A percentile compares a stretch with the other conserved stretches of the same genome.
Evolutionary conservation across 306 rosid species (phyloP).

Genomic region (Coriaria nepalensis): DNA sequence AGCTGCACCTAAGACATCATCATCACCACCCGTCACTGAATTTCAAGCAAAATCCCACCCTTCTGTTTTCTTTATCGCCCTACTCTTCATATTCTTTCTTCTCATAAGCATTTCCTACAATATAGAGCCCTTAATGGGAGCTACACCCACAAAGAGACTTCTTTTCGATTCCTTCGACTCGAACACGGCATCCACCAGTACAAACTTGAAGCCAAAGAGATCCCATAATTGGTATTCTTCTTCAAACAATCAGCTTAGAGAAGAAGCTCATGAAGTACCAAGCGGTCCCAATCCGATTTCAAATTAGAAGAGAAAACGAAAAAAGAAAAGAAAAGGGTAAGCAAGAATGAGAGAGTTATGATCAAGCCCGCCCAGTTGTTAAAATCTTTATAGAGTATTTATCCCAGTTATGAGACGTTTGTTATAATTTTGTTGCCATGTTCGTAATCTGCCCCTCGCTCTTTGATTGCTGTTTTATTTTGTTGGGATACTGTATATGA

Average conservation of each 20-base stretch:
- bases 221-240: conserved; percentile 12
- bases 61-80: conserved; percentile 33
- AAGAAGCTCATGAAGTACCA: conserved; percentile 15
- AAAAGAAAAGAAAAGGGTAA: background rate
- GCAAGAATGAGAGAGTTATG: too few relatives aligned
- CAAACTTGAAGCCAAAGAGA: conserved; percentile 34
- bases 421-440: too few relatives aligned
- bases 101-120: conserved; percentile 24
- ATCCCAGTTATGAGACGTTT: too few relatives aligned
- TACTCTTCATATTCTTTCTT: conserved; percentile 53
- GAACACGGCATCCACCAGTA: conserved; percentile 16
- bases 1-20: conserved; percentile 38
- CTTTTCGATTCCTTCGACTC: conserved; percentile 21
- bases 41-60: conserved; percentile 29
- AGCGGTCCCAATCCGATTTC: conserved; percentile 20
- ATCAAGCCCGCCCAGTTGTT: too few relatives aligned
- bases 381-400: too few relatives aligned
- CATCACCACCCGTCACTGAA: conserved; percentile 27
- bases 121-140: conserved; percentile 29
- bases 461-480: too few relatives aligned
- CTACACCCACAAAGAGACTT: conserved; percentile 19
- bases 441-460: too few relatives aligned
- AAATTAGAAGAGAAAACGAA: conserved; percentile 2
- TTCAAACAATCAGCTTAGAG: background rate
- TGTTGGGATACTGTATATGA: too few relatives aligned